Evolutionary conservation across 1,284 basidiomycete species (phyloP).

Genomic region (Naganishia sp.): DNA sequence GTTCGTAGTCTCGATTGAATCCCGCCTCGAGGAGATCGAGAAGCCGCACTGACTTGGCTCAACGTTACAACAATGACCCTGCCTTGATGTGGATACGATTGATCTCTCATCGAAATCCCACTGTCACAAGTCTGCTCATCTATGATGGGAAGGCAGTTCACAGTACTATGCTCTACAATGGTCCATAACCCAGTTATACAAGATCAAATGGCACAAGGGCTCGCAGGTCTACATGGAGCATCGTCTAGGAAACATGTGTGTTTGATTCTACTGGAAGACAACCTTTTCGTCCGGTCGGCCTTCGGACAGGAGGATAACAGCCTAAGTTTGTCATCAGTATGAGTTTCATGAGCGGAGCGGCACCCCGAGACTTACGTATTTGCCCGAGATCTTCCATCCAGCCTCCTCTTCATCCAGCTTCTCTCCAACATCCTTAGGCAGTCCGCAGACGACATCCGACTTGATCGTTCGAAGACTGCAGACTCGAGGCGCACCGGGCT

Average conservation of each 20-base stretch:
- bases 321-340: constrained; percentile 44
- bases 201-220: background rate
- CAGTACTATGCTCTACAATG: background rate
- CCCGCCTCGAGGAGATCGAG: too few species aligned
- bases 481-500: constrained; percentile 83
- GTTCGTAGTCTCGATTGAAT: too few species aligned
- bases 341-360: constrained; percentile 7
- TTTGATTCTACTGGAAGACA: constrained; percentile 16
- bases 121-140: background rate
- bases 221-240: too few species aligned
- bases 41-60: too few species aligned
- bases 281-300: constrained; percentile 65
- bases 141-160: too few species aligned
- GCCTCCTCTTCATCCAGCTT: constrained; percentile 81
- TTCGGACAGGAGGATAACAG: constrained; percentile 79
- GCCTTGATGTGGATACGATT: too few species aligned
- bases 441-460: constrained; percentile 72
- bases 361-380: constrained; percentile 64
- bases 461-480: constrained; percentile 85
- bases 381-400: constrained; percentile 96
- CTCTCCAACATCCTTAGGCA: constrained; percentile 67
- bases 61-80: too few species aligned
- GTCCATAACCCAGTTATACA: constrained; percentile 16
- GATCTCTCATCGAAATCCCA: background rate
- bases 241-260: background rate